These are phyloP conservation scores for Actinomucor elegans DNA, from an alignment of 371 early-diverging fungal species.

Conservation along the genomic window DNA sequence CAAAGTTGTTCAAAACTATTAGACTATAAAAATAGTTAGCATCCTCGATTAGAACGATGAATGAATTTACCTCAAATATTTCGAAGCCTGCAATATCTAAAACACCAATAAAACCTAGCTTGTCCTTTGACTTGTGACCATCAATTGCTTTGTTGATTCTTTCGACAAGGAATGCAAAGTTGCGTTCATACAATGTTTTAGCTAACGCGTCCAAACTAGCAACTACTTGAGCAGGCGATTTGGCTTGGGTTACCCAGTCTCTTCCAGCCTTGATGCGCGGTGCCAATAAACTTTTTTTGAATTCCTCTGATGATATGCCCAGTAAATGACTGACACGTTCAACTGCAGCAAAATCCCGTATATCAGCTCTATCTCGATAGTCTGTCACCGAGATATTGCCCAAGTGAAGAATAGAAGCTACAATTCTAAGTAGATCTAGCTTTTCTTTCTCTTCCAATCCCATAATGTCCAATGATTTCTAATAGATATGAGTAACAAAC, in stretches of 20 bases:
- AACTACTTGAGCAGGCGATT: conserved; percentile 85
- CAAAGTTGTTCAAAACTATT: conserved; percentile 99
- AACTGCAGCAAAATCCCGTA: conserved; percentile 77
- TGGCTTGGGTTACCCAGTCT: conserved; percentile 94
- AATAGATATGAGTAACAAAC: no score
- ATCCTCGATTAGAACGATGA: no score
- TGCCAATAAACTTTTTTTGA: conserved; percentile 84
- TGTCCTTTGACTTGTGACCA: conserved; percentile 53
- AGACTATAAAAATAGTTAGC: no score
- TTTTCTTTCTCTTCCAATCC: conserved; percentile 83
- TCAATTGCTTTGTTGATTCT: conserved; percentile 90
- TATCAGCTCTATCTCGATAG: conserved; percentile 82
- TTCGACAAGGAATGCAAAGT: conserved; percentile 91
- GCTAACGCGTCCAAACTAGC: conserved; percentile 95
- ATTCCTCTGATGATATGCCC: conserved; percentile 88
- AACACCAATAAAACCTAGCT: conserved; percentile 90
- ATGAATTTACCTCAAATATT: conserved; percentile 93
- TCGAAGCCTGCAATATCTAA: conserved; percentile 99
- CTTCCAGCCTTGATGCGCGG: conserved; percentile 96
- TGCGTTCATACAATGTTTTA: conserved; percentile 95
- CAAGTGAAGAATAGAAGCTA: conserved; percentile 95
- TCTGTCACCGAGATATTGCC: conserved; percentile 92
- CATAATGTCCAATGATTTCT: conserved; percentile 87
- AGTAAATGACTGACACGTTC: conserved; percentile 95
- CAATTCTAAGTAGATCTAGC: conserved; percentile 77